phyloP scores from a whole-genome alignment of 306 rosid genomes.

The Delonix regia region DNA sequence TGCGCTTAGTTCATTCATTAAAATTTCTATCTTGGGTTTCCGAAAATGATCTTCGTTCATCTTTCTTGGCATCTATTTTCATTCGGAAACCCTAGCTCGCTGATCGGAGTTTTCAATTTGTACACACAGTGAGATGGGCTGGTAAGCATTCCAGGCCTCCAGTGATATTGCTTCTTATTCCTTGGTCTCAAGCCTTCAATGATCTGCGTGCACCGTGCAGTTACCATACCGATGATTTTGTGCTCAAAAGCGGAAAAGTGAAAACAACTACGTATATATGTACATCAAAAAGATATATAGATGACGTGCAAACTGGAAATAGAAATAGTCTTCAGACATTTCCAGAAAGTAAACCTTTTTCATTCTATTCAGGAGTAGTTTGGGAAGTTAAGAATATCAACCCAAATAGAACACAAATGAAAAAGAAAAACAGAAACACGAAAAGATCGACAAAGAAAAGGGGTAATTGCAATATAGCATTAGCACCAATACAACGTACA shows the following conservation, averaged over 20 bases:
- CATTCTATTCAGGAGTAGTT: slow-evolving; percentile 26
- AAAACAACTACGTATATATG: background rate
- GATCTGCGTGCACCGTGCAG: background rate
- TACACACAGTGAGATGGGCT: slow-evolving; percentile 1
- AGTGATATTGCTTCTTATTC: slow-evolving; percentile 11
- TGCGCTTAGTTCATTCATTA: background rate
- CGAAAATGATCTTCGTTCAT: slow-evolving; percentile 15
- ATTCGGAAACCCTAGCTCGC: slow-evolving; percentile 36
- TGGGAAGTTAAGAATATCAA: background rate
- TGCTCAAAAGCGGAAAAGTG: slow-evolving; percentile 17
- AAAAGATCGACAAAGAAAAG: background rate
- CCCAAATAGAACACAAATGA: background rate
- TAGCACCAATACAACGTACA: background rate
- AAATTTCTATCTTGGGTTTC: slow-evolving; percentile 18
- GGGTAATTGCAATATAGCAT: background rate
- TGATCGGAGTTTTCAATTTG: background rate
- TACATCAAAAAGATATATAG: background rate
- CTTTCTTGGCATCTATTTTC: slow-evolving; percentile 23
- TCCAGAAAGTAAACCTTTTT: slow-evolving; percentile 17
- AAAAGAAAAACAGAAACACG: background rate
- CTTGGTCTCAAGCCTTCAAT: slow-evolving; percentile 9
- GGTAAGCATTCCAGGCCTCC: background rate
- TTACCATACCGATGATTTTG: background rate
- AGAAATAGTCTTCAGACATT: slow-evolving; percentile 30
- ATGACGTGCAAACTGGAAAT: slow-evolving; percentile 19